Base-by-base conservation (phyloP, 495 filamentous ascomycete genomes). In the Acidomyces sp. region DNA sequence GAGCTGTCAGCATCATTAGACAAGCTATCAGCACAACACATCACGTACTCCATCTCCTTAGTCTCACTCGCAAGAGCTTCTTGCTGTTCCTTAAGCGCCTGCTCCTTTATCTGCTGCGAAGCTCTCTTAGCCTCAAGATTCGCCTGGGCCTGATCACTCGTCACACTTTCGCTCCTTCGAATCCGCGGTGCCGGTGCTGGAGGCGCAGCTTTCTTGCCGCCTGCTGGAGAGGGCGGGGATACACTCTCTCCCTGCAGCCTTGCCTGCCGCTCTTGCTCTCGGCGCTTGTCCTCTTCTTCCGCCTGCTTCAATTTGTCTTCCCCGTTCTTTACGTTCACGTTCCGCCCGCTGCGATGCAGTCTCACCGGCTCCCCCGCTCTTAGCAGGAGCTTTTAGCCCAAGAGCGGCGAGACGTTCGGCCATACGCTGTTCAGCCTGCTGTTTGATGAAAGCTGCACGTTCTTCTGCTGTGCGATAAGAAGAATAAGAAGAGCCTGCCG, bases 391-490 rank as follows among this genome's bases (percentile, higher is more conserved):
- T 54, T 85, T 90, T 49, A 99, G 72, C 13, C 90, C 90, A 40
- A 94, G 72, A 33, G 88, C 90, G 31, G 92, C 92, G 48, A 99
- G 75, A 35, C 90, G 76, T 58, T 96, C 92, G n/a, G 88, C 86
- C 81, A 99, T 95, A 32, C 87, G 81, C 55, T 85, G 83, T 59
- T 96, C 86, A 10, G 92, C 92, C 57, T 93, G 87, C 58, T 95
- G 85, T 57, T 90, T 90, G 48, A 95, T 93, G 58, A 86, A 94
- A 4, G 92, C 85, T 19, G 92, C 87, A 28, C 92, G 74, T 46
- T 96, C 88, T 55, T 95, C 86, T 3, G 86, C 77, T 1, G 87
- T 92, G 54, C 80, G 82, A 58, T 83, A 86, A n/a, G 80, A 68
- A 2, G 80, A 73, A 44, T 92, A 90, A 3, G 78, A 72, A 3